Percentiles rank a stretch among this genome's conserved stretches.
Conservation (phyloP, 2,329 filamentous ascomycete species). For the Pseudopyricularia javanii region DNA sequence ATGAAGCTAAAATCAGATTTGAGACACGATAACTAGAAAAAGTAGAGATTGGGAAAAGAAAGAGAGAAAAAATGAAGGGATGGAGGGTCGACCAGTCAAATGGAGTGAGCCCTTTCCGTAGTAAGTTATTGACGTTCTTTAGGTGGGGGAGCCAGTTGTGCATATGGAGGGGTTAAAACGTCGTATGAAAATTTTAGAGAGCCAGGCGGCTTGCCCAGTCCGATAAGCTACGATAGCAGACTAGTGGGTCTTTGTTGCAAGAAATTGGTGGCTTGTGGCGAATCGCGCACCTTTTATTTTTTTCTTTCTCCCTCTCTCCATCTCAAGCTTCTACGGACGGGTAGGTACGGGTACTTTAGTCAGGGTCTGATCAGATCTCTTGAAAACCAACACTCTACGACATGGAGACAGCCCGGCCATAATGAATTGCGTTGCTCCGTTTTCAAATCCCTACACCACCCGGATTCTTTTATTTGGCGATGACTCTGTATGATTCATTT, state of each 20-base stretch:
- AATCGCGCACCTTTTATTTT: not conserved
- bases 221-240: slow-evolving; percentile 2
- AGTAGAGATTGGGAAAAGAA: not conserved
- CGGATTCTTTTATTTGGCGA: too few relatives aligned
- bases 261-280: not conserved
- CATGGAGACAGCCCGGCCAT: too few relatives aligned
- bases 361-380: too few relatives aligned
- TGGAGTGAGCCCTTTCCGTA: not conserved
- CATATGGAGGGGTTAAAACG: not conserved
- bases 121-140: not conserved
- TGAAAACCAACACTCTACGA: too few relatives aligned
- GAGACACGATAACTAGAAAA: not conserved
- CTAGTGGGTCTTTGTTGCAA: not conserved
- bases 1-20: not conserved
- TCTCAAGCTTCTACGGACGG: too few relatives aligned
- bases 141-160: not conserved
- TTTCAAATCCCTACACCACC: too few relatives aligned
- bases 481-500: too few relatives aligned
- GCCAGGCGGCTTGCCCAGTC: not conserved
- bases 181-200: not conserved
- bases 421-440: too few relatives aligned
- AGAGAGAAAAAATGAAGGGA: not conserved
- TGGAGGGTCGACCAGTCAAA: not conserved
- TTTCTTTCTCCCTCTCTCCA: too few relatives aligned
- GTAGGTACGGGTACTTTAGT: too few relatives aligned